A percentile compares a stretch with the other conserved stretches of the same genome.
These are phyloP conservation scores for Camillea tinctor DNA, from an alignment of 2,329 filamentous ascomycete genomes.

Conservation along the genomic window DNA sequence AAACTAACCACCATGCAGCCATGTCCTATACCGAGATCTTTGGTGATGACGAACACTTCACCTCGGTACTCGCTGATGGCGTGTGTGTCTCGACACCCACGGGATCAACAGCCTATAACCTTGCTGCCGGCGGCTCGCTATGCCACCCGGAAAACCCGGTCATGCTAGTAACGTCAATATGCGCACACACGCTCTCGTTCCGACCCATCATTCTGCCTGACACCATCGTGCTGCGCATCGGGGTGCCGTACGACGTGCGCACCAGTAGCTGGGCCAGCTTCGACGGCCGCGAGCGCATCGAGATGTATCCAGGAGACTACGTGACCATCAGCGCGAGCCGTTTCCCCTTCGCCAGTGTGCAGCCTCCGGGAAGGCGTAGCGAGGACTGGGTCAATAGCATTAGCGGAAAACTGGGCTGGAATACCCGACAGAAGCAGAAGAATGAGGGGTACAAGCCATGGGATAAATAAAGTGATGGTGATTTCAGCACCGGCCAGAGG, in stretches of 20 bases:
- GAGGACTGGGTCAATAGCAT: constrained; percentile 86
- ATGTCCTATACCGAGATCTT: constrained; percentile 93
- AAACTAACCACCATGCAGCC: constrained; percentile 46
- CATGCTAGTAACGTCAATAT: constrained; percentile 91
- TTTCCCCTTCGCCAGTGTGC: constrained; percentile 77
- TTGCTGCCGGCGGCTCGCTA: constrained; percentile 90
- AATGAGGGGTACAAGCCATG: constrained; percentile 52
- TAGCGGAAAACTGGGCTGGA: constrained; percentile 76
- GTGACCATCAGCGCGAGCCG: constrained; percentile 79
- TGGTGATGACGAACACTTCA: constrained; percentile 93
- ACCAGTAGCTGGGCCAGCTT: constrained; percentile 97
- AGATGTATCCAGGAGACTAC: constrained; percentile 76
- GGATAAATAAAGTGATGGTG: constrained; percentile 29
- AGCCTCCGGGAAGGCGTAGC: constrained; percentile 65
- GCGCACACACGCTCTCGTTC: constrained; percentile 92
- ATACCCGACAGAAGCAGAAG: constrained; percentile 76
- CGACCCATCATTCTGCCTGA: constrained; percentile 95
- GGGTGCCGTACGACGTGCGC: constrained; percentile 90
- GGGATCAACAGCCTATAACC: constrained; percentile 91
- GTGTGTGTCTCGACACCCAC: constrained; percentile 93
- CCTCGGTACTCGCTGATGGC: constrained; percentile 88
- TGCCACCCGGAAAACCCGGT: constrained; percentile 97
- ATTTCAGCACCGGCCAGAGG: no score
- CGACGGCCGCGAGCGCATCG: constrained; percentile 86
- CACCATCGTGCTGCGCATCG: constrained; percentile 88